phyloP scores from a whole-genome alignment of 768 basidiomycete genomes.

The Boletus pseudo-olivaceus region DNA sequence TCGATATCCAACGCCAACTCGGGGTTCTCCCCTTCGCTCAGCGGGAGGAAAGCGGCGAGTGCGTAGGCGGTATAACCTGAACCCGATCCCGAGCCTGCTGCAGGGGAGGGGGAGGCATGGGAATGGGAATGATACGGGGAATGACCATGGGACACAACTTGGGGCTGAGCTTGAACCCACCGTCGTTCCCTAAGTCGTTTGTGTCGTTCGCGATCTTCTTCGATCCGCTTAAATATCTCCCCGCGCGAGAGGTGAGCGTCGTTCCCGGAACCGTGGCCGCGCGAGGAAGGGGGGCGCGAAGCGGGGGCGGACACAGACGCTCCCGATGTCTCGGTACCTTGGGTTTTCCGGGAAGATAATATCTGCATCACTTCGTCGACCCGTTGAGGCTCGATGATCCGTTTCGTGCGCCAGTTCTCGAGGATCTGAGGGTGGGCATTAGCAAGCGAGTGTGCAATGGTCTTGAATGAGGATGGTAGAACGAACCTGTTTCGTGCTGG shows the following conservation, averaged over 20 bases:
- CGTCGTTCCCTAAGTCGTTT: slow-evolving; percentile 87
- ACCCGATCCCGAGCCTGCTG: not conserved
- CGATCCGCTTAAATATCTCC: slow-evolving; percentile 80
- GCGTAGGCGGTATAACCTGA: slow-evolving; percentile 12
- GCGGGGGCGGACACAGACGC: slow-evolving; percentile 21
- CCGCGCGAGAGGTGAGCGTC: slow-evolving; percentile 44
- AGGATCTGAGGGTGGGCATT: slow-evolving; percentile 49
- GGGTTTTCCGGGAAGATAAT: slow-evolving; percentile 47
- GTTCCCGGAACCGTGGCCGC: not conserved
- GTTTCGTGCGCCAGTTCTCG: slow-evolving; percentile 87
- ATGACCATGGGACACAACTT: slow-evolving; percentile 15
- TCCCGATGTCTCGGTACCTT: slow-evolving; percentile 11
- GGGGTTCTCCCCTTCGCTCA: slow-evolving; percentile 41
- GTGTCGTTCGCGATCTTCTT: slow-evolving; percentile 90
- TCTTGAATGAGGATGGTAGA: too few species aligned
- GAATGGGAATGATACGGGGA: not conserved
- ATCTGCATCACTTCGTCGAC: slow-evolving; percentile 65
- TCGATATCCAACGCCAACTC: slow-evolving; percentile 72
- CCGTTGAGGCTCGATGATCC: slow-evolving; percentile 74
- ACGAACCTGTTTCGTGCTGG: slow-evolving; percentile 81
- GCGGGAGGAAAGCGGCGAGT: slow-evolving; percentile 24
- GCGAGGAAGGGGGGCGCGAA: slow-evolving; percentile 10
- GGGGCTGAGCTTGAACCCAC: slow-evolving; percentile 81
- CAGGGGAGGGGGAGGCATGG: not conserved
- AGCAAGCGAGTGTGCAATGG: not conserved